Base-by-base conservation (phyloP, 2,329 filamentous ascomycete species). In the Canariomyces notabilis region DNA sequence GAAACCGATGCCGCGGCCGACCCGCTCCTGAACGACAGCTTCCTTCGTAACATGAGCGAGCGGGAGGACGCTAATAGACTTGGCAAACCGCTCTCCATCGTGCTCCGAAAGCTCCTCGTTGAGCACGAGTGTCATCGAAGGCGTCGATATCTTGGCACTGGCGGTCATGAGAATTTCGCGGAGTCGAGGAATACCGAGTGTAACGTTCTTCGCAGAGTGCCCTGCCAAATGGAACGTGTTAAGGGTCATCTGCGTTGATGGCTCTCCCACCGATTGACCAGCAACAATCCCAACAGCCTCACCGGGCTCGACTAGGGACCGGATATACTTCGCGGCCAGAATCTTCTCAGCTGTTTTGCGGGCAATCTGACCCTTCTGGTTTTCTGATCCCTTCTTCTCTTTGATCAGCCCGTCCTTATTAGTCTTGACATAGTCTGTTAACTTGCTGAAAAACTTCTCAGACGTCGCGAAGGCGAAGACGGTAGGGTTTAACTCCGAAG, bases 161-260 rank as follows among this genome's bases (percentile, higher is more conserved):
- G 93, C 93, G 39, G 93, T 97, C 93, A 98, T 98, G 55, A 98
- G 79, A 59, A 98, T 96, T 77, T 98, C 93, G 71, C 93, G 80
- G 16, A 98, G 77, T 70, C 93, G 89, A 49, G 93, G 93, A 62
- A 98, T 97, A 87, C 93, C 93, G 16, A 96, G 79, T 1, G 93
- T 98, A 63, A 98, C 94, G 77, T 98, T 98, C 76, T 96, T 97
- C 22, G 93, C 85, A 16, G 93, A 90, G 74, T 97, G 91, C 62
- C 93, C 93, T 67, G 93, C 93, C 79, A 98, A 87, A 78, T 98
- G 93, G 80, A 98, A 98, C 21, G 94, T 98, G 70, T 98, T 98
- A 45, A 98, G 73, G 6, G 94, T 98, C 94, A 98, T 98, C 67
- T 98, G 93, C 9, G 93, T 98, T 2, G 90, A 96, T 7, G 94